Evolutionary conservation across 495 filamentous ascomycete genomes (phyloP).

Genomic region (Delitschia confertaspora): DNA sequence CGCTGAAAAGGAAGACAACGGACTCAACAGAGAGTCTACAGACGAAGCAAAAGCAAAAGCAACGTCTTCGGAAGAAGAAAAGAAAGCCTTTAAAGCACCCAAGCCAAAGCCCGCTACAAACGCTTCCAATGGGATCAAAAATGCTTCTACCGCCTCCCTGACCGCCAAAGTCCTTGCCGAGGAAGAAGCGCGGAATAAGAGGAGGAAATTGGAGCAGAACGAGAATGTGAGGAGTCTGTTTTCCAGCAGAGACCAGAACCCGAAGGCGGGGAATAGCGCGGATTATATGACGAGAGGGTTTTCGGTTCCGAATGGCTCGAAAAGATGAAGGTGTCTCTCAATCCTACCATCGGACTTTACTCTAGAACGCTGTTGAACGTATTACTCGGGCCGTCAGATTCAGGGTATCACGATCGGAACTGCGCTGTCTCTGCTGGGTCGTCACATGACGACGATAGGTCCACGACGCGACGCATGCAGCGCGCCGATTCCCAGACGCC

Average conservation of each 20-base stretch:
- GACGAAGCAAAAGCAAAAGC: conserved; percentile 19
- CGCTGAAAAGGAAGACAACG: conserved; percentile 30
- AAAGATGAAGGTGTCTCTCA: too few species aligned
- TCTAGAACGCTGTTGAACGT: too few species aligned
- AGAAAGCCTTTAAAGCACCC: neutral
- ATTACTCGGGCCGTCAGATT: too few species aligned
- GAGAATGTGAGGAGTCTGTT: conserved; percentile 66
- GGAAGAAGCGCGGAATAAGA: conserved; percentile 71
- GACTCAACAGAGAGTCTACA: conserved; percentile 2
- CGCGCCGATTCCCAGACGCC: too few species aligned
- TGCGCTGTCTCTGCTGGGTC: too few species aligned
- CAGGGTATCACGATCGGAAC: too few species aligned
- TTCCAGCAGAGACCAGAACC: conserved; percentile 43
- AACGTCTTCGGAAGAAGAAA: conserved; percentile 12
- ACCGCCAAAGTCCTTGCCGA: conserved; percentile 80
- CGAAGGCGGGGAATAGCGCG: conserved; percentile 40
- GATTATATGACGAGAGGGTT: conserved; percentile 79
- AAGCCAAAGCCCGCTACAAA: conserved; percentile 2
- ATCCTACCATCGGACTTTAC: too few species aligned
- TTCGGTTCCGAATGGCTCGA: conserved; percentile 44
- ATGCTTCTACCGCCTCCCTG: conserved; percentile 71
- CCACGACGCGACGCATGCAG: too few species aligned
- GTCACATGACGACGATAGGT: too few species aligned
- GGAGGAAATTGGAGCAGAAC: conserved; percentile 60
- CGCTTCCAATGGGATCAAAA: conserved; percentile 59